These are phyloP conservation scores for Crithidia thermophila DNA, from an alignment of 208 protist genomes.

Conservation along the genomic window DNA sequence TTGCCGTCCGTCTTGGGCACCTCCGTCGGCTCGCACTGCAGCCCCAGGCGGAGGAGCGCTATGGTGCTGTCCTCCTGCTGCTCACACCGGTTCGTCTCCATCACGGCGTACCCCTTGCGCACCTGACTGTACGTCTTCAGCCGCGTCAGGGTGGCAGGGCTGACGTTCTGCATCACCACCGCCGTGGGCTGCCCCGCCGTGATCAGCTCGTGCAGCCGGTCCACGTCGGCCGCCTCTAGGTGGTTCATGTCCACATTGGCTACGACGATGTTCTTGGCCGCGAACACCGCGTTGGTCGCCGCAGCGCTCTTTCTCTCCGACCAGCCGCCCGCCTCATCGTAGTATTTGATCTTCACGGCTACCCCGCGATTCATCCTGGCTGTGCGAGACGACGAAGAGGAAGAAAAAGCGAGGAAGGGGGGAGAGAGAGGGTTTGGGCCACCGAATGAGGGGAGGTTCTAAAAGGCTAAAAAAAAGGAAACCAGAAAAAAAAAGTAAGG, in stretches of 20 bases:
- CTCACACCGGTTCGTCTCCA: constrained; percentile 61
- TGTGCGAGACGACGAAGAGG: neutral
- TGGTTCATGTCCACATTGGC: constrained; percentile 66
- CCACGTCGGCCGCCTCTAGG: constrained; percentile 45
- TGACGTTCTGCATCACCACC: constrained; percentile 73
- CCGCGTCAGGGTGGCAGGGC: constrained; percentile 38
- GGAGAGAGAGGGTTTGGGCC: neutral
- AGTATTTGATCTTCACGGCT: constrained; percentile 70
- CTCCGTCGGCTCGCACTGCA: constrained; percentile 63
- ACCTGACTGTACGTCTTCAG: constrained; percentile 58
- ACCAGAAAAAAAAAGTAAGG: no score
- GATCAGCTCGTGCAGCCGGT: constrained; percentile 65
- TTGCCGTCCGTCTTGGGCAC: constrained; percentile 52
- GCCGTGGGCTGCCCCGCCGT: constrained; percentile 48
- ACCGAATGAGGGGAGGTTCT: no score
- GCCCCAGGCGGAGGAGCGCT: constrained; percentile 59
- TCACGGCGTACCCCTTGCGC: constrained; percentile 72
- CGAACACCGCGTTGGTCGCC: constrained; percentile 19
- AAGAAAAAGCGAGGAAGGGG: constrained; percentile 9
- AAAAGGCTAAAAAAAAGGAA: no score
- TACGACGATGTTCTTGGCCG: constrained; percentile 55
- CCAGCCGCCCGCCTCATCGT: constrained; percentile 69
- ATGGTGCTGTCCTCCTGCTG: constrained; percentile 62
- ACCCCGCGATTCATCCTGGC: constrained; percentile 23
- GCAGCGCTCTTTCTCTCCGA: constrained; percentile 46